phyloP scores from a whole-genome alignment of 306 rosid genomes.

The cucumber (Cucumis sativus) region DNA sequence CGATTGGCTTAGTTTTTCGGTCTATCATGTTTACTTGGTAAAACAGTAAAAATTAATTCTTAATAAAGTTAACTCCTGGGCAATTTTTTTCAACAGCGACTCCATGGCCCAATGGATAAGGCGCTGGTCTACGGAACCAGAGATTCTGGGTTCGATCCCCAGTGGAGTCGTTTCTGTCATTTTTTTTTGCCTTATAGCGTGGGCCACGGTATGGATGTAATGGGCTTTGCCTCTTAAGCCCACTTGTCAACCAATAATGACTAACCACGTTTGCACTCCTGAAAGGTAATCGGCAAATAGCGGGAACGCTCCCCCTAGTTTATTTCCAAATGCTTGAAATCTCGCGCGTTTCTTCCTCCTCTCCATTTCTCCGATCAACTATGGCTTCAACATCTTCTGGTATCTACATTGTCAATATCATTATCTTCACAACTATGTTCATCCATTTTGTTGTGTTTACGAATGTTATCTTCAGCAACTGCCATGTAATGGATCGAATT shows the following conservation, averaged over 20 bases:
- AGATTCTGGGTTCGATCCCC: conserved; percentile 43
- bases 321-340: neutral
- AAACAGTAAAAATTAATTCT: too few species aligned
- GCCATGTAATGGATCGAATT: neutral
- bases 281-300: neutral
- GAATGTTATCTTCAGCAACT: too few species aligned
- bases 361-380: neutral
- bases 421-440: neutral
- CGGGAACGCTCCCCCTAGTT: neutral
- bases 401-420: neutral
- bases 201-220: too few species aligned
- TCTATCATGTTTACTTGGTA: too few species aligned
- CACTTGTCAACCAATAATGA: neutral
- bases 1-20: too few species aligned
- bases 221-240: too few species aligned
- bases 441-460: too few species aligned
- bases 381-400: neutral
- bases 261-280: neutral
- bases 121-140: conserved; percentile 92
- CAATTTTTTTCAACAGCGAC: neutral
- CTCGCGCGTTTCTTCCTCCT: neutral
- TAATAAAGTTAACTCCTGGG: too few species aligned
- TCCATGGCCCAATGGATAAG: conserved; percentile 89
- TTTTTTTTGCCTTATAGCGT: too few species aligned
- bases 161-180: conserved; percentile 8